Base-by-base conservation (phyloP, 2,329 filamentous ascomycete species). In the Xylaria polymorpha region DNA sequence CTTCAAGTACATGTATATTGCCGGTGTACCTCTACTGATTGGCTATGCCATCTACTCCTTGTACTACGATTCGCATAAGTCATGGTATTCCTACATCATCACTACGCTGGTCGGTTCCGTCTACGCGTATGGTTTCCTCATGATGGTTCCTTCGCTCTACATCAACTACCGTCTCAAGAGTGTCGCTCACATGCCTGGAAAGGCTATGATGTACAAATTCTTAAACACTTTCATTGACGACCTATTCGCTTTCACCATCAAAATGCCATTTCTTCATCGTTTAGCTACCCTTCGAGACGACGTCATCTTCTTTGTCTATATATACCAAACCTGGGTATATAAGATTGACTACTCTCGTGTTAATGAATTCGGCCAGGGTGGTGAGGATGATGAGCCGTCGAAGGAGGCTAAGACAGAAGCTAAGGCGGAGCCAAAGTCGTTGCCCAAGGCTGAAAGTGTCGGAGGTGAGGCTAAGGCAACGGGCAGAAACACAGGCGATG, bases 181-280 rank as follows among this genome's bases (percentile, higher is more conserved):
- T 74, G 93, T 98, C 41, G 96, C 96, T 12, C 96, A 99, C 83
- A 97, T 99, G 95, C 94, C 96, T 1, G 93, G 87, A 74, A 95
- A 94, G 83, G 94, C 96, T 57, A 96, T 99, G 94, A 95, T 91
- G 80, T 98, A 98, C 88, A 98, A 98, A 84, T 97, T 97, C 83
- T 85, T 98, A 73, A 98, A 98, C 84, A 98, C 96, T 5, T 99
- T 99, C 80, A 98, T 99, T 80, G 96, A 99, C 81, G 96, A 99
- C 79, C 85, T 99, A 39, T 99, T 99, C 78, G 96, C 96, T 1
- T 99, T 98, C 78, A 99, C 96, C 46, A 98, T 99, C 85, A 98
- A 98, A 84, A 99, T 99, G 96, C 96, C 96, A 0, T 89, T 94
- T 71, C 86, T 99, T 61, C 96, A 99, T 81, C 90, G 96, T 18